Base-by-base conservation (phyloP, 1,139 yeast species). In the Pichia sp. region DNA sequence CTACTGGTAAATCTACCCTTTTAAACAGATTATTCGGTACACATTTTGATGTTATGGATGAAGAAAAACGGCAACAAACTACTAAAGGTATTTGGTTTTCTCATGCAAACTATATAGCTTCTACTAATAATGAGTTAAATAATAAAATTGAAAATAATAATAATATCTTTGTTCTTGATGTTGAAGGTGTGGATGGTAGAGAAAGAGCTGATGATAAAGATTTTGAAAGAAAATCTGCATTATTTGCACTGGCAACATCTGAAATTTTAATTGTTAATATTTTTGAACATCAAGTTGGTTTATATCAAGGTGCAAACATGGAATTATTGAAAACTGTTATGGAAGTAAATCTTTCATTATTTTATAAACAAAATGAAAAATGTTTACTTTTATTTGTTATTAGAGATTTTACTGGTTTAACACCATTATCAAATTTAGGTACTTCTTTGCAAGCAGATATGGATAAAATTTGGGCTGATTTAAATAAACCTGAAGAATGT, bases 131-230 rank as follows among this genome's bases (percentile, higher is more conserved):
- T 8, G 51, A 47, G 5, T 34, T 41, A 1, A 50, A 51, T 4
- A 40, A 41, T 0, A 42, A 46, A 31, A 32, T 34, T 9, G 7
- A 29, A 1, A 61, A 63, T 58, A 43, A 54, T 50, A 54, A 55
- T 55, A 76, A 75, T 56, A 71, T 89, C n/a, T 76, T 89, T 57
- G 95, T 92, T 2, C 76, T 92, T 78, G 98, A 92, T 64, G 97
- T 92, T 26, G 98, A 92, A 68, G 98, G 98, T 42, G 89, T 97
- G 2, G 98, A 92, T 68, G 98, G 98, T 43, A 77, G 97, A 55
- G 98, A 92, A 67, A 77, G 97, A 51, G 98, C 98, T 18, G 98
- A 92, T 59, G 98, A 92, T 66, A 97, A 92, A 66, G 98, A 92
- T 66, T 92, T 92, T 66, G 98, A 92, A 67, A 77, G 98, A 52